A percentile compares a stretch with the other conserved stretches of the same genome.
phyloP scores from a whole-genome alignment of 1,284 basidiomycete genomes.

The Irpex sp. region DNA sequence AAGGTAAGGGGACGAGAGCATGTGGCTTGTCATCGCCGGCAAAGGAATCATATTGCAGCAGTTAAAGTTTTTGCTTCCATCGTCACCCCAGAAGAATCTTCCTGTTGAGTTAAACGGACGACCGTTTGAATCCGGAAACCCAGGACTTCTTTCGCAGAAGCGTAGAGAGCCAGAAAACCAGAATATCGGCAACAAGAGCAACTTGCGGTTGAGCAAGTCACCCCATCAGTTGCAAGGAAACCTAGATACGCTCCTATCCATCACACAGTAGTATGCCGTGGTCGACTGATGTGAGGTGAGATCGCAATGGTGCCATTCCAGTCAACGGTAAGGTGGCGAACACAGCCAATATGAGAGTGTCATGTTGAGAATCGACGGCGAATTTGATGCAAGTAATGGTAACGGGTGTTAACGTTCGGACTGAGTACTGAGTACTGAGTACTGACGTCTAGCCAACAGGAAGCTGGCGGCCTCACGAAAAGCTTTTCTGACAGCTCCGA shows the following conservation, averaged over 20 bases:
- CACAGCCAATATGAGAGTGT: background rate
- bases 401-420: no score
- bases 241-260: background rate
- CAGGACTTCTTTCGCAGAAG: no score
- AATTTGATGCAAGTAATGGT: background rate
- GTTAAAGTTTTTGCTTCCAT: background rate
- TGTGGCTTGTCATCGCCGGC: no score
- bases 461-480: no score
- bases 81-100: background rate
- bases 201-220: background rate
- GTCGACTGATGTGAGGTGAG: background rate
- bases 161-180: no score
- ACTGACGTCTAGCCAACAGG: no score
- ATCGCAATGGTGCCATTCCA: background rate
- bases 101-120: background rate
- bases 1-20: background rate
- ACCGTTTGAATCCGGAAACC: no score
- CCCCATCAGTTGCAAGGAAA: background rate
- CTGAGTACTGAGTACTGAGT: no score
- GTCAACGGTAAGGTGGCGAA: background rate
- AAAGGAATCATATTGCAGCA: no score
- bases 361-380: background rate
- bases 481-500: no score
- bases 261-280: background rate
- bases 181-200: background rate